Evolutionary conservation across 805 yeast species (phyloP).

Genomic region (Wickerhamomyces bisporus): DNA sequence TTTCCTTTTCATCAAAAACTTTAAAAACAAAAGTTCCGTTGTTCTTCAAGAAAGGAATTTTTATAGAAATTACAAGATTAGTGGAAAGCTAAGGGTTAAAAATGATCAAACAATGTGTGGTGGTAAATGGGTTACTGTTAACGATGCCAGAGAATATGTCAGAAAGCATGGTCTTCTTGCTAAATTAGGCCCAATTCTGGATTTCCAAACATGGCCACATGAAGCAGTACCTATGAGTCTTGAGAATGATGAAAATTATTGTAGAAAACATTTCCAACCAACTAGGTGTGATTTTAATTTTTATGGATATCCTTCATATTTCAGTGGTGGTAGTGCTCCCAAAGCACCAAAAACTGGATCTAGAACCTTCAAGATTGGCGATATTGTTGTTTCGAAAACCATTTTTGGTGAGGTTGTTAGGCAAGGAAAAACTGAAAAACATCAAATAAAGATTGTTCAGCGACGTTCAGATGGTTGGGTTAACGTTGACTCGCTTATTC

Average conservation of each 20-base stretch:
- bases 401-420: constrained; percentile 9
- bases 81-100: constrained; percentile 6
- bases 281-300: constrained; percentile 11
- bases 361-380: no score
- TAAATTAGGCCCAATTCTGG: constrained; percentile 13
- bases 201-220: constrained; percentile 13
- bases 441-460: constrained; percentile 6
- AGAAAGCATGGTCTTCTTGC: constrained; percentile 14
- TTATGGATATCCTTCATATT: constrained; percentile 16
- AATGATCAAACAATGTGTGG: constrained; percentile 25
- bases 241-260: constrained; percentile 7
- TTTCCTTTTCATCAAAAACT: constrained; percentile 15
- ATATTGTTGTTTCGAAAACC: background rate
- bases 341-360: constrained; percentile 1
- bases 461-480: constrained; percentile 24
- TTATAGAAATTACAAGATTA: constrained; percentile 4
- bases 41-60: constrained; percentile 13
- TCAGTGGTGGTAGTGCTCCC: constrained; percentile 19
- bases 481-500: constrained; percentile 16
- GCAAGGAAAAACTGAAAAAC: constrained; percentile 2
- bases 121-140: constrained; percentile 23
- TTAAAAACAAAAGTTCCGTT: constrained; percentile 9
- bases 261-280: constrained; percentile 10
- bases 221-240: constrained; percentile 4
- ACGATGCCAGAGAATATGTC: constrained; percentile 13